Base-by-base conservation (phyloP, 192 early-diverging fungal species). In the Pilobolus umbonatus region DNA sequence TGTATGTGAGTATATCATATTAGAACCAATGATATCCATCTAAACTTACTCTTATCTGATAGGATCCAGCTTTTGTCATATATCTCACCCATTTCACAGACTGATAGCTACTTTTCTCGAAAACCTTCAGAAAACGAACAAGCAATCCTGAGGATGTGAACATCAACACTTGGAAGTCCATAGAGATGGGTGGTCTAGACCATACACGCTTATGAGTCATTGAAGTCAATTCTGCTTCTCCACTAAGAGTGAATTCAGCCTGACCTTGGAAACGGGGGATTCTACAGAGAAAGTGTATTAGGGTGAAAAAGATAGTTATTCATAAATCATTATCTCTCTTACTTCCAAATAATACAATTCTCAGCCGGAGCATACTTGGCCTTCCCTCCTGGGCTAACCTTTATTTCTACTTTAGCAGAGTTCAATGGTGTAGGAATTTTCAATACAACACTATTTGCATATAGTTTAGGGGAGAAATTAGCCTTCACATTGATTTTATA, bases 41-140 rank as follows among this genome's bases (percentile, higher is more conserved):
- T n/a, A n/a, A 46, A 53, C 51, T 53, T 53, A 53, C 51, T 53
- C 51, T 53, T 35, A 53, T 53, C 31, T 53, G 51, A 30, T 53
- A 53, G 51, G 51, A 53, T 32, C 89, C 91, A 4, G 96, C 94
- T 62, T 95, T 93, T 38, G 96, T 95, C 90, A 96, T 91, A 73
- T 98, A 98, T 36, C 96, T 82, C 10, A 98, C 96, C 96, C 96
- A 98, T 77, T 98, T 98, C 43, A 98, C 93, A 68, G 88, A 89
- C 62, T 93, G 85, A 70, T 98, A 98, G 67, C 90, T 90, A 44
- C 87, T 85, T 76, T 93, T 94, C 61, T 98, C 96, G 81, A 95
- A 97, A 25, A 98, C 89, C 81, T 98, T 98, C 61, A 98, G 74
- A 81, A 96, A 98, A 53, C 93, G 81, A 26, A 98, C 96, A 67